Percentiles rank a stretch among this genome's conserved stretches.
Conservation (phyloP, 1,139 yeast genomes). For the Sugiyamaella grinbergsii region DNA sequence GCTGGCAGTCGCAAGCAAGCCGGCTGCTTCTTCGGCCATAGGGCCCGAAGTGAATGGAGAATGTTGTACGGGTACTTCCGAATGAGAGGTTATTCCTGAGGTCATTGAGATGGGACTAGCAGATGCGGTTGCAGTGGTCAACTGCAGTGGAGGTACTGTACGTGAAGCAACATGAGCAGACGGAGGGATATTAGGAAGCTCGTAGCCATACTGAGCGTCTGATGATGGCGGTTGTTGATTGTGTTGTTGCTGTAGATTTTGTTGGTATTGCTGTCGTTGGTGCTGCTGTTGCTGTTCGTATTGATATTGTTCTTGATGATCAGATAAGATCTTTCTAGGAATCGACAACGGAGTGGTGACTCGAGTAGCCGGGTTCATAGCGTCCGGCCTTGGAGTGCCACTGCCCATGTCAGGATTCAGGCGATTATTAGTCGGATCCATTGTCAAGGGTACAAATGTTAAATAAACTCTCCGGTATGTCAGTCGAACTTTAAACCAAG, state of each 20-base stretch:
- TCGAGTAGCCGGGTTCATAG: background rate
- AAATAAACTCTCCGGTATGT: no score
- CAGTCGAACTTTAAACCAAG: no score
- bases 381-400: background rate
- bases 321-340: conserved; percentile 7
- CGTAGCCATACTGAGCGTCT: background rate
- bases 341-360: conserved; percentile 5
- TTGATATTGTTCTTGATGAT: background rate
- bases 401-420: background rate
- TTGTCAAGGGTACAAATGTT: no score
- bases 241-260: background rate
- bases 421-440: background rate
- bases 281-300: conserved; percentile 2
- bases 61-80: background rate
- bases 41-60: conserved; percentile 21
- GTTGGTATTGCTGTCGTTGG: background rate
- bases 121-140: conserved; percentile 1
- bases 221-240: background rate
- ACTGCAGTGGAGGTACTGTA: conserved; percentile 1
- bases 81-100: background rate
- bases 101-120: conserved; percentile 6
- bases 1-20: conserved; percentile 6
- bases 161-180: conserved; percentile 11
- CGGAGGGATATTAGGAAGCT: conserved; percentile 11
- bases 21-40: conserved; percentile 16